Base-by-base conservation (phyloP, 805 yeast genomes). In the Torulaspora gathmanii region DNA sequence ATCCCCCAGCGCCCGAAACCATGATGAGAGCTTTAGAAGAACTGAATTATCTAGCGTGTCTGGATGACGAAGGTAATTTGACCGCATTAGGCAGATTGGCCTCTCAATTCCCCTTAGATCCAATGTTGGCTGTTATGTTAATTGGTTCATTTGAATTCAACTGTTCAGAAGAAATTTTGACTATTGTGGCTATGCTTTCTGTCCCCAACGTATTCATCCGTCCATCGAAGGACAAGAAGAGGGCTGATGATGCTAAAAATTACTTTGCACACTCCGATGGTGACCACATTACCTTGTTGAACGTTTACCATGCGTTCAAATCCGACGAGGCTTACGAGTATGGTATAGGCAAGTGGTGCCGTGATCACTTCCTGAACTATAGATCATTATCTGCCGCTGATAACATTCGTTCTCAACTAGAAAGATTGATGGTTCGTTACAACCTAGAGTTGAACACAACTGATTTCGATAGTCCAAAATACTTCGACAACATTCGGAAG, bases 1-100 rank as follows among this genome's bases (percentile, higher is more conserved):
- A 91, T 63, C 98, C 99, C 6, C 99, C 99, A 11, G 98, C 98
- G 2, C 99, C 99, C 8, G 99, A 91, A 68, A 93, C 99, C 5
- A 93, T 91, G 99, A 93, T 93, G 99, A 78, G 99, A 64, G 98
- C 98, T 0, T 72, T 91, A 51, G 99, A 91, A 67, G 99, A 91
- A 66, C 75, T 91, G 59, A 90, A 93, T 63, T 93, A 88, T 63
- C 72, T 91, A 50, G 82, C 84, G 17, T 93, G 97, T 70, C 74
- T 91, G 42, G 86, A 87, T 54, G 96, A 93, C 63, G 91, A 88
- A 37, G 99, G 98, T 49, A 83, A 84, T 44, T 70, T 91, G 54
- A 93, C 98, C 0, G 78, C 93, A 1, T 71, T 91, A 50, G 99
- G 99, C 48, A 77, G 96, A 56, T 65, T 83, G 58, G 95, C 96